Conservation (phyloP, 495 filamentous ascomycete genomes). For the Penicillium flavigenum region DNA sequence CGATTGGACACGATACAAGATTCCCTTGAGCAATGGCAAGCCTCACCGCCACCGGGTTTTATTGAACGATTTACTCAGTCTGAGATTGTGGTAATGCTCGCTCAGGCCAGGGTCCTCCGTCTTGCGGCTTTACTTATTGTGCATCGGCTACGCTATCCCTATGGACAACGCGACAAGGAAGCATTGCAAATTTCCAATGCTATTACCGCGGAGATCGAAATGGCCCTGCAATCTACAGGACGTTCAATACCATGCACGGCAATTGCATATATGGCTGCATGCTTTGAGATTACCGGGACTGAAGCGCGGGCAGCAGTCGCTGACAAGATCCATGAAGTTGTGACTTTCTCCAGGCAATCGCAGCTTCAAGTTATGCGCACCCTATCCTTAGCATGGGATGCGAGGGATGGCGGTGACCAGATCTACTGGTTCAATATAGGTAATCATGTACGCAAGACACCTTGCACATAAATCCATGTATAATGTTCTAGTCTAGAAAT, state of each 20-base stretch:
- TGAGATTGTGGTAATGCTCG: constrained; percentile 16
- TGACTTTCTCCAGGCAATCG: constrained; percentile 21
- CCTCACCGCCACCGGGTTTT: constrained; percentile 9
- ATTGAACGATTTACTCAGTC: constrained; percentile 13
- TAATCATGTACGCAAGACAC: background rate
- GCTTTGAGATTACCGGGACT: constrained; percentile 13
- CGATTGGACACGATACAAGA: constrained; percentile 4
- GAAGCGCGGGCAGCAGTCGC: constrained; percentile 4
- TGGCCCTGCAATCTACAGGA: constrained; percentile 7
- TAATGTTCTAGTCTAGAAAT: background rate
- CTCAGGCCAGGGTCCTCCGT: constrained; percentile 19
- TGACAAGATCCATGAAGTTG: background rate
- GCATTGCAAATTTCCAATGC: constrained; percentile 6
- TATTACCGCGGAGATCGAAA: constrained; percentile 20
- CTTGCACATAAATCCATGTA: background rate
- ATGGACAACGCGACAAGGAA: constrained; percentile 10
- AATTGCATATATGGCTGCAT: constrained; percentile 21
- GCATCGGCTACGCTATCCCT: constrained; percentile 19
- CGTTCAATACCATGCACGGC: constrained; percentile 20
- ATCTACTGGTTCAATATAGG: constrained; percentile 22
- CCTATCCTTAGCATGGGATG: constrained; percentile 12
- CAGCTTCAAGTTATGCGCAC: constrained; percentile 8
- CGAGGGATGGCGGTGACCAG: constrained; percentile 6
- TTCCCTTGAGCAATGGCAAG: constrained; percentile 15
- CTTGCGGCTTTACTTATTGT: constrained; percentile 17